Base-by-base conservation (phyloP, 495 filamentous ascomycete genomes). In the Jackrogersella multiformis region DNA sequence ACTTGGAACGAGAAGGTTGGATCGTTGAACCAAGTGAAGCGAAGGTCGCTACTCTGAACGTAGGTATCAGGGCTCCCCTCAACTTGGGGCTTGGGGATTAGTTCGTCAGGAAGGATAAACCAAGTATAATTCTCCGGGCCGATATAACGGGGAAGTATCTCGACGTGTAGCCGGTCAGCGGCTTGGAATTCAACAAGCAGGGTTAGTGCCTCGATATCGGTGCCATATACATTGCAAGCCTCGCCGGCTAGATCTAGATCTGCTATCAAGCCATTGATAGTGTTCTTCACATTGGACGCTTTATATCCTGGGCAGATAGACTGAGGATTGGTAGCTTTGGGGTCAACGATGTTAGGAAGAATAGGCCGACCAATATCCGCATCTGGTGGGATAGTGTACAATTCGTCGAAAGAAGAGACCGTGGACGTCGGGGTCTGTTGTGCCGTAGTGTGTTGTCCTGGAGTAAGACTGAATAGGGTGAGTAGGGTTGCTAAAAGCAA, bases 1-100 rank as follows among this genome's bases (percentile, higher is more conserved):
- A 97, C 82, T 2, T 82, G 80, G 71, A 97, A 96, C 13, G 85
- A 87, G 76, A 97, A 97, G 0, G 89, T 91, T 5, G 86, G 86
- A 45, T 88, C 82, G 55, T 87, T 82, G 9, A 74, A 79, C 76
- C 87, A 89, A 30, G 82, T 77, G 53, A 95, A 90, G 15, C 79
- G 77, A 12, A 95, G 73, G 41, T 82, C 80, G n/a, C 67, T 76
- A 1, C 32, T 13, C 3, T 64, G 57, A 21, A 65, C 48, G 21
- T 69, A 69, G 0, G 74, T 78, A 5, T 73, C 73, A 1, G 30
- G 48, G 62, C 76, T 62, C 0, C 72, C 64, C 41, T 85, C 82
- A 38, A 81, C 71, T 4, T 76, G 78, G 2, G 91, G 86, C 41
- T 84, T 80, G 2, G 86, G 85, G 3, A 95, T 83, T 8, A 91